Percentiles rank a stretch among this genome's conserved stretches.
phyloP scores from a whole-genome alignment of 805 yeast genomes.

The Lipomyces yamanashiensis region DNA sequence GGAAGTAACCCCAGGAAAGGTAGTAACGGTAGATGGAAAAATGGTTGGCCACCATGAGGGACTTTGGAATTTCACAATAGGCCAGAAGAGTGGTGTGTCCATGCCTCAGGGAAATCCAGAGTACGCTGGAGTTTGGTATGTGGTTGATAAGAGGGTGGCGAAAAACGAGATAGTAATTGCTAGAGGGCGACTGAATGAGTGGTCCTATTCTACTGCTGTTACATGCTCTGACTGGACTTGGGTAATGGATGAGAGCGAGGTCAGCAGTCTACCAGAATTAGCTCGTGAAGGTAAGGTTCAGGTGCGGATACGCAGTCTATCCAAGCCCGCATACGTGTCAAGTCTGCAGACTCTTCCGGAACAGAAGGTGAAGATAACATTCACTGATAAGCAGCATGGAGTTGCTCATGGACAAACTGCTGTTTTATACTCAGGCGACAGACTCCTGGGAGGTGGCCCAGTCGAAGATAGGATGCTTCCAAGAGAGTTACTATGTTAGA shows the following conservation, averaged over 20 bases:
- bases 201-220: slow-evolving; percentile 55
- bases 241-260: slow-evolving; percentile 44
- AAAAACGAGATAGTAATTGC: slow-evolving; percentile 81
- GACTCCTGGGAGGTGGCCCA: slow-evolving; percentile 69
- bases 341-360: slow-evolving; percentile 2
- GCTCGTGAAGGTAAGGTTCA: slow-evolving; percentile 44
- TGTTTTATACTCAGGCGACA: slow-evolving; percentile 69
- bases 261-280: slow-evolving; percentile 12
- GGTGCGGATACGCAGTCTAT: slow-evolving; percentile 77
- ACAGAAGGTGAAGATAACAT: slow-evolving; percentile 46
- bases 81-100: slow-evolving; percentile 77
- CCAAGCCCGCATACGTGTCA: slow-evolving; percentile 41
- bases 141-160: slow-evolving; percentile 66
- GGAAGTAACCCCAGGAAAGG: slow-evolving; percentile 72
- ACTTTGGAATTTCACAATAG: slow-evolving; percentile 93
- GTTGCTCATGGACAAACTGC: slow-evolving; percentile 89
- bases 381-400: slow-evolving; percentile 62
- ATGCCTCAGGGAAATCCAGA: slow-evolving; percentile 81
- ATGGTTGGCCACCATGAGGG: slow-evolving; percentile 86
- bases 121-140: slow-evolving; percentile 83
- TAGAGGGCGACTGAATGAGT: slow-evolving; percentile 63
- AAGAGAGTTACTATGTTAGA: neutral
- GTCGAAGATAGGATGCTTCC: slow-evolving; percentile 40
- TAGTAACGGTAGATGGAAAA: slow-evolving; percentile 73
- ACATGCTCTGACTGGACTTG: slow-evolving; percentile 56